phyloP scores from a whole-genome alignment of 2,329 filamentous ascomycete genomes.

The Trichoderma lentiforme region DNA sequence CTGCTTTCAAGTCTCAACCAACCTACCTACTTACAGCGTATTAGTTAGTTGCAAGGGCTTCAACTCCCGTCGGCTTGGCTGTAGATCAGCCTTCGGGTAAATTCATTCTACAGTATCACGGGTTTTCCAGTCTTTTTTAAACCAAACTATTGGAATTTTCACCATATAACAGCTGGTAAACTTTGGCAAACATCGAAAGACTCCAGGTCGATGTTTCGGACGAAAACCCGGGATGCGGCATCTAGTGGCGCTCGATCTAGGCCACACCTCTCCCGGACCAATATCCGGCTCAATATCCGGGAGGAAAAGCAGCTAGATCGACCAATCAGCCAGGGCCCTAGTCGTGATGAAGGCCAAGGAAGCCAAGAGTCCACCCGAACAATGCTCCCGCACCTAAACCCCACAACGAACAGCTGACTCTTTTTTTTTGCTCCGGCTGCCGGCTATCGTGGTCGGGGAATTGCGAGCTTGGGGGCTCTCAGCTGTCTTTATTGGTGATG shows the following conservation, averaged over 20 bases:
- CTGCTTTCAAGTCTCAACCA: not conserved
- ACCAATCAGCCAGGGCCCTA: not conserved
- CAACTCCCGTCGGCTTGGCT: not conserved
- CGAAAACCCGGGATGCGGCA: slow-evolving; percentile 2
- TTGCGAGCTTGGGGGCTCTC: not conserved
- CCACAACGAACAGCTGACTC: slow-evolving; percentile 10
- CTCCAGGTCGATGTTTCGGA: not conserved
- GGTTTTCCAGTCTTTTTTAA: not conserved
- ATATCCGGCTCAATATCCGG: slow-evolving; percentile 16
- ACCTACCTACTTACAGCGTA: not conserved
- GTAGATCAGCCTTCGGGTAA: slow-evolving; percentile 1
- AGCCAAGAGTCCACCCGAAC: not conserved
- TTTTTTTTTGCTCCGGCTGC: not conserved
- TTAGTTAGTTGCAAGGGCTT: not conserved
- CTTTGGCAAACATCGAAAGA: not conserved
- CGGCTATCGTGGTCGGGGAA: not conserved
- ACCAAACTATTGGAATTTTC: not conserved
- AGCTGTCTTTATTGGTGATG: not conserved
- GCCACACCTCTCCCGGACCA: not conserved
- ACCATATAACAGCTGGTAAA: not conserved
- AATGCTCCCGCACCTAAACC: not conserved
- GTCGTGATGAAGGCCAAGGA: not conserved
- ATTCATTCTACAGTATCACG: not conserved
- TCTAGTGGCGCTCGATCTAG: slow-evolving; percentile 9
- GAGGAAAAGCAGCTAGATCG: not conserved